These are phyloP conservation scores for Venturia pyrina DNA, from an alignment of 2,329 filamentous ascomycete species.

Conservation along the genomic window DNA sequence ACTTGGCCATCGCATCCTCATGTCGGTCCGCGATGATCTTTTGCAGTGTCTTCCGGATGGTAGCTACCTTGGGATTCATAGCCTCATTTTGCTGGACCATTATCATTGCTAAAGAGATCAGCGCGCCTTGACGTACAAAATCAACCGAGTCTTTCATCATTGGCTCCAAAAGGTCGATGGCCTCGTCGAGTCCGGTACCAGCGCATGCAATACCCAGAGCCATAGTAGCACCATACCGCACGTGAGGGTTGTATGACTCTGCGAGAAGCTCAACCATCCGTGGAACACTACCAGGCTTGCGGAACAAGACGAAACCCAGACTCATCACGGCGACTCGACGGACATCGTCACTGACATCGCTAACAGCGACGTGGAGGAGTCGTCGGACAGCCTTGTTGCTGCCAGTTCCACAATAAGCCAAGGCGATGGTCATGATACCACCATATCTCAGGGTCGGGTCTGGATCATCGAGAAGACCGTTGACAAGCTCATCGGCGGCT, in stretches of 20 bases:
- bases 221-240: conserved; percentile 96
- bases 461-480: conserved; percentile 83
- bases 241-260: conserved; percentile 97
- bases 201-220: conserved; percentile 96
- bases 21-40: conserved; percentile 93
- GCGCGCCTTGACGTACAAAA: conserved; percentile 91
- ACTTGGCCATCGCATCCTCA: conserved; percentile 99
- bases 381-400: conserved; percentile 98
- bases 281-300: conserved; percentile 92
- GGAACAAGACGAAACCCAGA: conserved; percentile 95
- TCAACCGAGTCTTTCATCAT: conserved; percentile 99
- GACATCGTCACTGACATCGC: conserved; percentile 96
- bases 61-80: conserved; percentile 92
- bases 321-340: conserved; percentile 94
- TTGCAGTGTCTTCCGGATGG: conserved; percentile 84
- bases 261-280: conserved; percentile 98
- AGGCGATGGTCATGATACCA: conserved; percentile 95
- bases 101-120: conserved; percentile 94
- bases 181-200: conserved; percentile 89
- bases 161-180: conserved; percentile 90
- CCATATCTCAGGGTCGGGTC: conserved; percentile 91
- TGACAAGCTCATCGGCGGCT: conserved; percentile 86
- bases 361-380: conserved; percentile 89
- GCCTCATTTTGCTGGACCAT: conserved; percentile 98
- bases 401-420: conserved; percentile 93